Conservation (phyloP, 2,329 filamentous ascomycete species). For the Malbranchea cinnamomea region DNA sequence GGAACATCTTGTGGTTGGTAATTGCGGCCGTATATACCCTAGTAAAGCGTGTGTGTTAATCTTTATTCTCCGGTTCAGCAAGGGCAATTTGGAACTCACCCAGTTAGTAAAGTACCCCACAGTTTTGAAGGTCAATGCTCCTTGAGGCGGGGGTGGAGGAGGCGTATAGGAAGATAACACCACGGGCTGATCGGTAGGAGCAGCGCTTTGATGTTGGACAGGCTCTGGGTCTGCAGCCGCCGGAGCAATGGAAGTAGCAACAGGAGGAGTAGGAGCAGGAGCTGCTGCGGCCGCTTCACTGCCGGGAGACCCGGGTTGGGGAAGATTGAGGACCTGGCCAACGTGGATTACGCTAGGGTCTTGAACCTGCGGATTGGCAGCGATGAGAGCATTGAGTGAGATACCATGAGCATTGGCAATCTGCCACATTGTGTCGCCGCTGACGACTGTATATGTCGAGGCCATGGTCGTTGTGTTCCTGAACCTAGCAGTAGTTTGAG, state of each 20-base stretch:
- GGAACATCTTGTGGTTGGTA: conserved; percentile 73
- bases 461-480: conserved; percentile 2
- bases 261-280: background rate
- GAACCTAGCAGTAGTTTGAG: no score
- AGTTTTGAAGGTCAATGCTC: conserved; percentile 9
- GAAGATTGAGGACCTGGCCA: conserved; percentile 9
- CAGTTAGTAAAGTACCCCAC: conserved; percentile 34
- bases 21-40: conserved; percentile 76
- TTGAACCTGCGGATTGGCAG: conserved; percentile 9
- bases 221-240: no score
- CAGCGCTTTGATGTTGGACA: no score
- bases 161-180: no score
- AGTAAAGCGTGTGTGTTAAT: background rate
- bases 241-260: conserved; percentile 1
- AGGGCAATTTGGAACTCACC: conserved; percentile 14
- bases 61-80: background rate
- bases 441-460: conserved; percentile 8
- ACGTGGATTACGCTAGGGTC: conserved; percentile 8
- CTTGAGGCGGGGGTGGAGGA: background rate
- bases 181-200: no score
- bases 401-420: conserved; percentile 20
- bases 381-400: conserved; percentile 9
- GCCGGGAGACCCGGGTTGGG: conserved; percentile 1
- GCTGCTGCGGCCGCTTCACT: conserved; percentile 1
- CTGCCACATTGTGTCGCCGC: conserved; percentile 15